These are phyloP conservation scores for Phoma herbarum DNA, from an alignment of 2,329 filamentous ascomycete species.

Conservation along the genomic window DNA sequence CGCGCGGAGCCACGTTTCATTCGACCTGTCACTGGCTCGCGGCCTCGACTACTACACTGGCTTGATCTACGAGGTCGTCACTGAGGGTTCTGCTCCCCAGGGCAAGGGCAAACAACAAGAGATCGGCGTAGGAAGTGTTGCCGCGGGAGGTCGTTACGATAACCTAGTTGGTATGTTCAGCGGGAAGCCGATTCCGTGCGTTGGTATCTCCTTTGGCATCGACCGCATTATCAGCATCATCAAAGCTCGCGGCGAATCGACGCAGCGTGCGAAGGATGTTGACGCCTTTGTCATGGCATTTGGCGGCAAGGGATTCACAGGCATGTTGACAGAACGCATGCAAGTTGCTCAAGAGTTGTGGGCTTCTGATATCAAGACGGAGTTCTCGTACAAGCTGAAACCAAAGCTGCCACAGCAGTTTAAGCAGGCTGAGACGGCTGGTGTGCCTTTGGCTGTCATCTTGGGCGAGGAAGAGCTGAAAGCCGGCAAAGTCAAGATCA, in stretches of 20 bases:
- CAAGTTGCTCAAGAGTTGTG: conserved; percentile 78
- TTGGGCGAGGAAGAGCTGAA: conserved; percentile 90
- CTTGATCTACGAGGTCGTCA: conserved; percentile 89
- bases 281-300: conserved; percentile 97
- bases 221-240: conserved; percentile 95
- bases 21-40: conserved; percentile 88
- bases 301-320: conserved; percentile 83
- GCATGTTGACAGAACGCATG: conserved; percentile 85
- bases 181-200: conserved; percentile 88
- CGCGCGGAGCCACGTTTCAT: conserved; percentile 77
- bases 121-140: conserved; percentile 85
- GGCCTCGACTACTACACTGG: conserved; percentile 95
- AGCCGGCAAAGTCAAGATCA: conserved; percentile 84
- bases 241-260: conserved; percentile 75
- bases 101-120: conserved; percentile 47
- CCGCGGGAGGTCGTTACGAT: conserved; percentile 90
- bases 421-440: conserved; percentile 82
- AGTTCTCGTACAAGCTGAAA: conserved; percentile 90
- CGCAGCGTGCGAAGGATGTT: conserved; percentile 73
- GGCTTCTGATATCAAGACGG: conserved; percentile 89
- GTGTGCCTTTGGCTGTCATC: conserved; percentile 86
- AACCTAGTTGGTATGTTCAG: conserved; percentile 94
- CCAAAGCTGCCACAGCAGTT: conserved; percentile 90
- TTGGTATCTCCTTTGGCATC: conserved; percentile 91
- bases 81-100: conserved; percentile 73